Conservation (phyloP, 306 rosid species). For the Rubus idaeus region DNA sequence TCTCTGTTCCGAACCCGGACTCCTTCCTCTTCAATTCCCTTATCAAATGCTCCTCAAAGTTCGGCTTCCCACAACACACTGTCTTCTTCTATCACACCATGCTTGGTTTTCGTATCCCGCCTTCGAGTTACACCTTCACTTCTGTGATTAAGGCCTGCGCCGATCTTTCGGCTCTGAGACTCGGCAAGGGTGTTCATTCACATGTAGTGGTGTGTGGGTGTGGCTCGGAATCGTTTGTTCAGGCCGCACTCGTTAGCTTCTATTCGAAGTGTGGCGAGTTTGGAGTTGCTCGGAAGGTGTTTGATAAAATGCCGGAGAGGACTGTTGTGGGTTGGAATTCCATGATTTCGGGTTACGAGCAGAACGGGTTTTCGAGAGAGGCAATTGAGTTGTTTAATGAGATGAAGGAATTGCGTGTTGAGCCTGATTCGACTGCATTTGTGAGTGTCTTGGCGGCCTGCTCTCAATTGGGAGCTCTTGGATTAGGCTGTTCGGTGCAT, state of each 20-base stretch:
- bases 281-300: constrained; percentile 49
- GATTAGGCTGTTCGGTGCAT: constrained; percentile 70
- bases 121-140: constrained; percentile 73
- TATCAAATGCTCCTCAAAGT: constrained; percentile 58
- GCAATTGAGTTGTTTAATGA: constrained; percentile 47
- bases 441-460: constrained; percentile 73
- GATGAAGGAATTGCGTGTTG: constrained; percentile 44
- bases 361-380: constrained; percentile 59
- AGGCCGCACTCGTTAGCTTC: constrained; percentile 52
- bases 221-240: constrained; percentile 64
- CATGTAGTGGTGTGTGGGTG: constrained; percentile 61
- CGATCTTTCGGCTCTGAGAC: constrained; percentile 47
- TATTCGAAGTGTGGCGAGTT: constrained; percentile 56
- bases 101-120: constrained; percentile 45
- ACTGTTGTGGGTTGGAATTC: constrained; percentile 83
- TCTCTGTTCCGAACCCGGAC: constrained; percentile 56
- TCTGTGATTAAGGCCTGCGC: constrained; percentile 92
- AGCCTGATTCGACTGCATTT: constrained; percentile 64
- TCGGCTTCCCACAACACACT: constrained; percentile 57
- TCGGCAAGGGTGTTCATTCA: constrained; percentile 54
- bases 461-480: constrained; percentile 72
- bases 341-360: constrained; percentile 81
- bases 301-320: constrained; percentile 61
- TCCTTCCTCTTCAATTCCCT: constrained; percentile 69
- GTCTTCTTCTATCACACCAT: constrained; percentile 59